Evolutionary conservation across 2,329 filamentous ascomycete species (phyloP).

Genomic region (Diaporthe sp.): DNA sequence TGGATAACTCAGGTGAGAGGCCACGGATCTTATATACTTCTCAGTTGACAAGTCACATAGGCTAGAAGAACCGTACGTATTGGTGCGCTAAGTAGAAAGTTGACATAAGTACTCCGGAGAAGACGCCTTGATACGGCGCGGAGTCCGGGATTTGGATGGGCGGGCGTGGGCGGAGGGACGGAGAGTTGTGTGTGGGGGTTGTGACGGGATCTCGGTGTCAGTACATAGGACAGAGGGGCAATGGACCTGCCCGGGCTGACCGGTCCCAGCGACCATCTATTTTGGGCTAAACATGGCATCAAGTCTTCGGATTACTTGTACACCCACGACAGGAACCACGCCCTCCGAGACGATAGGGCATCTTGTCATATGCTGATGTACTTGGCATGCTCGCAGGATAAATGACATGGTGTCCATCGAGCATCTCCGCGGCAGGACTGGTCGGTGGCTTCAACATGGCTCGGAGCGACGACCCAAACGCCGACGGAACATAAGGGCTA

Average conservation of each 20-base stretch:
- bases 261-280: background rate
- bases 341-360: background rate
- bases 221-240: background rate
- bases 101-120: background rate
- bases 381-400: background rate
- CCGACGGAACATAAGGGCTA: background rate
- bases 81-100: background rate
- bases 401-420: background rate
- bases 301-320: background rate
- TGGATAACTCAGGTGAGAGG: background rate
- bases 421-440: slow-evolving; percentile 17
- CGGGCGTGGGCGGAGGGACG: slow-evolving; percentile 10
- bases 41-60: background rate
- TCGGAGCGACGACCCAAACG: background rate
- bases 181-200: background rate
- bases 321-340: background rate
- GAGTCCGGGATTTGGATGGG: slow-evolving; percentile 11
- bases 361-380: background rate
- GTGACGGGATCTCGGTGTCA: slow-evolving; percentile 16
- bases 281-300: background rate
- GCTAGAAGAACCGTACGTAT: background rate
- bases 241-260: background rate
- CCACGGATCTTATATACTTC: background rate
- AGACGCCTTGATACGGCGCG: background rate
- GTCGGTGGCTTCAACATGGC: background rate